Conservation (phyloP, 1,284 basidiomycete genomes). For the Trametes polyzona region DNA sequence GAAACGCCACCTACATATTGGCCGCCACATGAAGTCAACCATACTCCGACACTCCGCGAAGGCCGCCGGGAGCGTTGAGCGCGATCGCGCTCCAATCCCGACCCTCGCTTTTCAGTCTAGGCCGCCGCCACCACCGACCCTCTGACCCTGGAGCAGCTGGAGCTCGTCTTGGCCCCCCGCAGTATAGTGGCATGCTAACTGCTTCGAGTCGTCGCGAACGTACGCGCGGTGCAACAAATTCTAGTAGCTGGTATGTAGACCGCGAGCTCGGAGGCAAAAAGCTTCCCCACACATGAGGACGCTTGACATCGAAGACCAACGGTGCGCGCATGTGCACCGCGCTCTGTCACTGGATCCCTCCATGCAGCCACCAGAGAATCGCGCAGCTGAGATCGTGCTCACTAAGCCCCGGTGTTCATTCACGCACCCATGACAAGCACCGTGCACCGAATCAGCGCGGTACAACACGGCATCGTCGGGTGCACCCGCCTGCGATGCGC, state of each 20-base stretch:
- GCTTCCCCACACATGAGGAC: too few species aligned
- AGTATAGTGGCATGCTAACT: too few species aligned
- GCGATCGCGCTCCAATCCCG: conserved; percentile 15
- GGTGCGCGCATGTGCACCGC: neutral
- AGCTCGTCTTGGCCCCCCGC: neutral
- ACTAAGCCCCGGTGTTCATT: neutral
- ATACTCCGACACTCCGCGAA: neutral
- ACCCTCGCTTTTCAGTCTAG: conserved; percentile 5
- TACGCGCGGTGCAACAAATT: too few species aligned
- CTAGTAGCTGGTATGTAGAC: too few species aligned
- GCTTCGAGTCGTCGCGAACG: too few species aligned
- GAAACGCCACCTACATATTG: neutral
- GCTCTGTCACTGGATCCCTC: too few species aligned
- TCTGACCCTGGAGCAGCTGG: too few species aligned
- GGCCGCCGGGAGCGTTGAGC: neutral
- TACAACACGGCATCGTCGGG: neutral
- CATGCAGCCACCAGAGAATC: too few species aligned
- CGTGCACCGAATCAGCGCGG: too few species aligned
- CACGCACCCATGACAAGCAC: neutral
- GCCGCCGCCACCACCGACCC: conserved; percentile 1
- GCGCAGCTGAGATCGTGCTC: neutral
- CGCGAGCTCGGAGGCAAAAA: too few species aligned
- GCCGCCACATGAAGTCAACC: neutral
- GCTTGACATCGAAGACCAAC: too few species aligned
- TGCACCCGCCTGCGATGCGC: neutral